phyloP scores from a whole-genome alignment of 495 filamentous ascomycete genomes.

The Daldinia vernicosa region DNA sequence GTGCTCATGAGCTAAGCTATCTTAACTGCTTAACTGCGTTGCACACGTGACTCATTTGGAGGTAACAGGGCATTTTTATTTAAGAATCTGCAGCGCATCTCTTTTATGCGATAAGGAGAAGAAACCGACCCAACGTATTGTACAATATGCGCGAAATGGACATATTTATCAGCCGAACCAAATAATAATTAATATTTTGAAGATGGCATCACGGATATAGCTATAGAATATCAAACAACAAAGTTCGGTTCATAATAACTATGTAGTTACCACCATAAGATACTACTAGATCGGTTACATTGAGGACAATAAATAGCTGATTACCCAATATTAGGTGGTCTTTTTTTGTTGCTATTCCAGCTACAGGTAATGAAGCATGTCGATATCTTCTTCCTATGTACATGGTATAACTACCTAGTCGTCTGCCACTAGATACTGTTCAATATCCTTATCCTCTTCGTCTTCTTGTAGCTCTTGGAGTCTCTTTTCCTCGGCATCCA shows the following conservation, averaged over 20 bases:
- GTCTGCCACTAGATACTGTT: constrained; percentile 67
- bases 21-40: not conserved
- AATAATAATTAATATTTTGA: not conserved
- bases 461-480: constrained; percentile 59
- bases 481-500: constrained; percentile 60
- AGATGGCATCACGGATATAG: not conserved
- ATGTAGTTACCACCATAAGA: not conserved
- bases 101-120: not conserved
- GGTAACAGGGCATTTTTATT: constrained; percentile 4
- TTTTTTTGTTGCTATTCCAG: not conserved
- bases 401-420: not conserved
- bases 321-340: not conserved
- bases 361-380: not conserved
- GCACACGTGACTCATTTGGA: constrained; percentile 17
- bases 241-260: not conserved
- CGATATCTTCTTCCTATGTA: not conserved
- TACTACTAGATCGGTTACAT: not conserved
- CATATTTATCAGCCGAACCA: not conserved
- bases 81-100: not conserved
- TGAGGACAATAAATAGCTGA: not conserved
- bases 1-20: constrained; percentile 1
- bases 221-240: not conserved
- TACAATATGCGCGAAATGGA: not conserved
- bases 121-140: no score
- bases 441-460: constrained; percentile 73